A percentile compares a stretch with the other conserved stretches of the same genome.
phyloP scores from a whole-genome alignment of 1,284 basidiomycete genomes.

The Marasmius tenuissimus region DNA sequence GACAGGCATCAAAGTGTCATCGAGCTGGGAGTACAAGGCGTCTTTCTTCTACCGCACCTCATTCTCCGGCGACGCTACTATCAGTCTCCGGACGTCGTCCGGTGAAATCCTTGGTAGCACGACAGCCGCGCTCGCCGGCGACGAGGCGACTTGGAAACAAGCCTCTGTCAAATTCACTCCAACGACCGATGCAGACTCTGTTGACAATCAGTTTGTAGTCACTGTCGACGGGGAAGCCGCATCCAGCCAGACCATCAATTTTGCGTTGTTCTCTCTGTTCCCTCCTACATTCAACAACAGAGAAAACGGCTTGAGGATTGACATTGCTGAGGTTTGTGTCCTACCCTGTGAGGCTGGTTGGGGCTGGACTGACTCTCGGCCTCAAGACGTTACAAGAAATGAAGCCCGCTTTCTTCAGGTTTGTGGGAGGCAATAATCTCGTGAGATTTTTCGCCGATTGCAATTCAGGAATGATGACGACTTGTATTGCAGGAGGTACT shows the following conservation, averaged over 20 bases:
- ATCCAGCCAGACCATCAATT: conserved; percentile 53
- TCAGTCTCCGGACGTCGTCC: conserved; percentile 45
- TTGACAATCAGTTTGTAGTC: conserved; percentile 53
- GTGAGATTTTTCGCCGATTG: neutral
- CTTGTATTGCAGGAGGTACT: neutral
- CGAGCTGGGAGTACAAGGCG: conserved; percentile 58
- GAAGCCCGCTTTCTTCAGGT: conserved; percentile 65
- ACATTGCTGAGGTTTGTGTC: conserved; percentile 54
- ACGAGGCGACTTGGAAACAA: conserved; percentile 53
- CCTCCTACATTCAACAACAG: conserved; percentile 71
- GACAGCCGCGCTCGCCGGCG: conserved; percentile 39
- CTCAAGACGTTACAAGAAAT: conserved; percentile 52
- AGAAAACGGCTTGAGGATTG: conserved; percentile 63
- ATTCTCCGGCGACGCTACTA: conserved; percentile 43
- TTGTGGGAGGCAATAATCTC: conserved; percentile 52
- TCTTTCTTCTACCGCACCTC: conserved; percentile 68
- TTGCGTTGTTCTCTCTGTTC: conserved; percentile 68
- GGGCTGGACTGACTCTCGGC: conserved; percentile 2
- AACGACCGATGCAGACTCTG: conserved; percentile 33
- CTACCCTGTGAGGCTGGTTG: neutral
- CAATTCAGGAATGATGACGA: neutral
- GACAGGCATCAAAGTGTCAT: conserved; percentile 62
- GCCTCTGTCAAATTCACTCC: conserved; percentile 49
- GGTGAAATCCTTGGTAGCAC: conserved; percentile 47
- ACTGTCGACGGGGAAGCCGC: conserved; percentile 49